Conservation (phyloP, 805 yeast species). For the Ascoidea asiatica region DNA sequence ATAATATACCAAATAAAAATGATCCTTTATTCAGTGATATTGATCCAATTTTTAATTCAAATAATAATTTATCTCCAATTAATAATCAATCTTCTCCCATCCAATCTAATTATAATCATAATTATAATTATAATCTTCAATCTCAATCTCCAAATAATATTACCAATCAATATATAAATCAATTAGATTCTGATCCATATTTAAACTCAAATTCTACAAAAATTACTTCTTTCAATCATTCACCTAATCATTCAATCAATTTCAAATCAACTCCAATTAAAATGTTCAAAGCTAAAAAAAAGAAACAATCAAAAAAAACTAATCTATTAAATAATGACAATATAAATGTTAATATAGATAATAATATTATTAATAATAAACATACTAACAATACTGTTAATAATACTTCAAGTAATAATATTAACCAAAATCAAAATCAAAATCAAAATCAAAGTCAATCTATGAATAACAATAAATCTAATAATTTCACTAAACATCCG, state of each 20-base stretch:
- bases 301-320: slow-evolving; percentile 2
- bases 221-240: neutral
- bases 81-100: neutral
- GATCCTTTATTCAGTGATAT: neutral
- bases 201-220: too few species aligned
- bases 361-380: slow-evolving; percentile 12
- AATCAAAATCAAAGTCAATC: slow-evolving; percentile 15
- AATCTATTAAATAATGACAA: slow-evolving; percentile 12
- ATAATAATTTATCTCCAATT: too few species aligned
- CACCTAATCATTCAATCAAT: too few species aligned
- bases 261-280: slow-evolving; percentile 21
- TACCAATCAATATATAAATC: too few species aligned
- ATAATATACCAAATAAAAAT: neutral
- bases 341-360: slow-evolving; percentile 4
- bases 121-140: too few species aligned
- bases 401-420: slow-evolving; percentile 1
- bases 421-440: slow-evolving; percentile 1
- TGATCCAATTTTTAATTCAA: too few species aligned
- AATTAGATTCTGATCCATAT: too few species aligned
- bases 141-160: too few species aligned
- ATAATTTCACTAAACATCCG: too few species aligned
- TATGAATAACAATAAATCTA: slow-evolving; percentile 15
- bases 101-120: neutral
- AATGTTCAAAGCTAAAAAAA: slow-evolving; percentile 32
- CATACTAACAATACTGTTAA: slow-evolving; percentile 9